Conservation (phyloP, 257 asterid species). For the Ballota nigra region DNA sequence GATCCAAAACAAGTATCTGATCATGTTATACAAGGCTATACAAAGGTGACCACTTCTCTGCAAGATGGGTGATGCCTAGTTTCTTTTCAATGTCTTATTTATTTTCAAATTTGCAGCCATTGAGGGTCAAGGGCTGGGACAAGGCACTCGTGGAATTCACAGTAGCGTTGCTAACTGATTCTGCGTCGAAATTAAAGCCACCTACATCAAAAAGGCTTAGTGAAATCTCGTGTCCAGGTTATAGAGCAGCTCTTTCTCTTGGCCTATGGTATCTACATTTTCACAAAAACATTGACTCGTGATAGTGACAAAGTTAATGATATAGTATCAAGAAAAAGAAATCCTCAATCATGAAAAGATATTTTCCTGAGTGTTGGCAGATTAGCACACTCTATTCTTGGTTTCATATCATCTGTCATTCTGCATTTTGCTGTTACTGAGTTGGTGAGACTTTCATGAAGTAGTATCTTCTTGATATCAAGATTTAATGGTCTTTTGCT, state of each 20-base stretch:
- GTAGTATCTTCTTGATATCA: neutral
- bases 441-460: neutral
- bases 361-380: neutral
- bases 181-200: slow-evolving; percentile 48
- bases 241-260: neutral
- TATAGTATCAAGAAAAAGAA: neutral
- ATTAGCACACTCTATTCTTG: slow-evolving; percentile 5
- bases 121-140: slow-evolving; percentile 93
- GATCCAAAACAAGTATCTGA: slow-evolving; percentile 79
- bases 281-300: neutral
- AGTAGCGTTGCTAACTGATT: slow-evolving; percentile 68
- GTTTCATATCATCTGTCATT: neutral
- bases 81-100: slow-evolving; percentile 7
- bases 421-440: neutral
- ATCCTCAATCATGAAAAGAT: neutral
- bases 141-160: slow-evolving; percentile 80
- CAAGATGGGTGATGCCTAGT: neutral
- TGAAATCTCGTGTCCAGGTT: slow-evolving; percentile 92
- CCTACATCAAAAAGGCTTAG: slow-evolving; percentile 55
- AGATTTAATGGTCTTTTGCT: neutral
- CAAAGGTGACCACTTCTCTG: slow-evolving; percentile 56
- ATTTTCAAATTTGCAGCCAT: slow-evolving; percentile 50
- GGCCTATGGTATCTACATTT: no score
- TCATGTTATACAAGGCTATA: slow-evolving; percentile 74
- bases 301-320: neutral